A percentile compares a stretch with the other conserved stretches of the same genome.
Evolutionary conservation across 768 basidiomycete genomes (phyloP).

Genomic region (Xanthoconium purpureum): DNA sequence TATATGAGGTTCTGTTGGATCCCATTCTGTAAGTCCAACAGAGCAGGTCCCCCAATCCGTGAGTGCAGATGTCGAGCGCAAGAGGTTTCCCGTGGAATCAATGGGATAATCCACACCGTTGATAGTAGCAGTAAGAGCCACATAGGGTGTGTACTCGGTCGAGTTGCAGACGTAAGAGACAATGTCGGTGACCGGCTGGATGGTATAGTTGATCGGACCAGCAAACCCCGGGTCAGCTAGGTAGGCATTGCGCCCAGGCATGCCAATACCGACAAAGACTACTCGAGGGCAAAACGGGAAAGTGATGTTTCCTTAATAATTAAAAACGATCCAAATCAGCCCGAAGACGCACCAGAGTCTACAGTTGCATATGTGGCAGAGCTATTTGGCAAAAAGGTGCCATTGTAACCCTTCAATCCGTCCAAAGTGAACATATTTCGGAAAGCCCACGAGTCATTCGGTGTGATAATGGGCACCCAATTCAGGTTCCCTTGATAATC

Average conservation of each 20-base stretch:
- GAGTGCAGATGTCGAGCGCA: conserved; percentile 7
- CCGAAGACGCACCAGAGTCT: conserved; percentile 8
- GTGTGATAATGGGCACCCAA: conserved; percentile 20
- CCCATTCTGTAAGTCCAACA: conserved; percentile 2
- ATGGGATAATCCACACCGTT: conserved; percentile 28
- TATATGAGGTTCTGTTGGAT: background rate
- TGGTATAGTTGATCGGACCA: conserved; percentile 13
- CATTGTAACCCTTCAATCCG: conserved; percentile 20
- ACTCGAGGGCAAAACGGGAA: background rate
- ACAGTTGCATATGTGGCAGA: conserved; percentile 6
- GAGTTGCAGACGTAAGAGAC: conserved; percentile 20
- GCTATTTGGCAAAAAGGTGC: conserved; percentile 11
- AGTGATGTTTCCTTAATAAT: background rate
- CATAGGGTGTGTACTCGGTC: conserved; percentile 11
- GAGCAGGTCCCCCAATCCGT: conserved; percentile 11
- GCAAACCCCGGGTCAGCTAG: conserved; percentile 7
- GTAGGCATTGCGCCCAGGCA: conserved; percentile 7
- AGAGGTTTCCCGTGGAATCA: conserved; percentile 17
- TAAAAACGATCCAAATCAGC: background rate
- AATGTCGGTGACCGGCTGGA: background rate
- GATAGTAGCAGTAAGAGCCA: conserved; percentile 21
- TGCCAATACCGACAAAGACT: conserved; percentile 5
- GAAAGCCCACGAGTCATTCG: conserved; percentile 6
- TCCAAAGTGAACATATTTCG: conserved; percentile 9
- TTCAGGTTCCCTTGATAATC: conserved; percentile 23